These are phyloP conservation scores for Lavandula angustifolia DNA, from an alignment of 257 asterid genomes.

Conservation along the genomic window DNA sequence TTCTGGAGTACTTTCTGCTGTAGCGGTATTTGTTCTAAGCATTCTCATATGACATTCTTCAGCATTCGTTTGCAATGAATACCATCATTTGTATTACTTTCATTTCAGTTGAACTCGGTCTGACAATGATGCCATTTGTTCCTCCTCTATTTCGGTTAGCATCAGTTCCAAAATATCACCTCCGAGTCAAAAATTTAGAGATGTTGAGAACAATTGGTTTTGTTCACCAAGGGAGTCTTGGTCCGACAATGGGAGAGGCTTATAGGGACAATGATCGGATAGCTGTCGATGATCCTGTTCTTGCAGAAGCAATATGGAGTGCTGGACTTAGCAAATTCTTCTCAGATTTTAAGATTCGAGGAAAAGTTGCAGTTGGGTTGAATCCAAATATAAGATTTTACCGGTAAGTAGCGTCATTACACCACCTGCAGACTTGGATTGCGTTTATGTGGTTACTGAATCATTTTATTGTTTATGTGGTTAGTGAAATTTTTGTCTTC, in stretches of 20 bases:
- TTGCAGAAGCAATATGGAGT: slow-evolving; percentile 74
- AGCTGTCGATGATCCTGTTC: slow-evolving; percentile 67
- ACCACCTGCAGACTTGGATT: slow-evolving; percentile 8
- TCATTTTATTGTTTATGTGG: not conserved
- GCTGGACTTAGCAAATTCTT: slow-evolving; percentile 69
- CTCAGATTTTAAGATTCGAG: too few relatives aligned
- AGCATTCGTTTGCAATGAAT: not conserved
- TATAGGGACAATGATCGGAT: slow-evolving; percentile 91
- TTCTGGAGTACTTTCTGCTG: not conserved
- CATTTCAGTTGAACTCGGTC: slow-evolving; percentile 7
- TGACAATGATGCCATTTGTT: slow-evolving; percentile 8
- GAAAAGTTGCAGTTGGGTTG: too few relatives aligned
- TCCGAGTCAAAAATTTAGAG: slow-evolving; percentile 69
- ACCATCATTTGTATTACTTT: not conserved
- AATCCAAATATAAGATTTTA: slow-evolving; percentile 85
- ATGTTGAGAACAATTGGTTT: slow-evolving; percentile 79
- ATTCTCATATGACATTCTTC: slow-evolving; percentile 1
- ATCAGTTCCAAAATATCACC: slow-evolving; percentile 69
- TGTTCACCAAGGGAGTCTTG: slow-evolving; percentile 92
- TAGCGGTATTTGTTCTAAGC: slow-evolving; percentile 4
- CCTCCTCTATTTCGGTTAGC: slow-evolving; percentile 31
- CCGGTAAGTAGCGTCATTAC: slow-evolving; percentile 50
- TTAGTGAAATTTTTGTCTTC: not conserved
- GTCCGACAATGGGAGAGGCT: slow-evolving; percentile 89
- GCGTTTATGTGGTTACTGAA: not conserved